Evolutionary conservation across 176 grass and related monocot genomes (phyloP), one percentile per base, ranked within the genome.

Genomic region (Ensete ventricosum): DNA sequence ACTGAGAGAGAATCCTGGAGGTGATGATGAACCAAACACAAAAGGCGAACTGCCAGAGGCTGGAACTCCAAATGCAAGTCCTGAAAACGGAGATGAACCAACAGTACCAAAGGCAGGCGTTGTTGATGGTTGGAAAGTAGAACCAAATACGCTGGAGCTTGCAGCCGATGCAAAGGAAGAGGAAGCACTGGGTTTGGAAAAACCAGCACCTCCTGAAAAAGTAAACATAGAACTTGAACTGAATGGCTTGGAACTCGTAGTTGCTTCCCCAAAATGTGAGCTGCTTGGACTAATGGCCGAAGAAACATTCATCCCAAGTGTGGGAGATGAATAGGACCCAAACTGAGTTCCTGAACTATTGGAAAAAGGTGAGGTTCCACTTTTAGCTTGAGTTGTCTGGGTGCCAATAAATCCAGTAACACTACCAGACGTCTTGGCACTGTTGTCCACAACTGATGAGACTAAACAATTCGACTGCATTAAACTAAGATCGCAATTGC

Each of bases 221-320:
- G 77, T 71, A 23, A 69, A 69, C 21, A 17, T 48, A 54, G 69
- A 80, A 48, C 50, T 73, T 3, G 57, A 73, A 54, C 21, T 29
- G 14, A 53, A 73, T 13, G 49, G 69, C n/a, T 72, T 62, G 4
- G 69, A n/a, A 64, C 20, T 65, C 20, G 67, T 62, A 74, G 76
- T 60, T 79, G 85, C 83, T 71, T 78, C 12, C 64, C 78, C 89
- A 84, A 89, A 86, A 67, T 59, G 60, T 64, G 87, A 85, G 64
- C 58, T 77, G 8, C 82, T 82, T 62, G 89, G 76, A 25, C 81
- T 81, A 76, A 84, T 73, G 12, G 84, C 73, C 77, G 77, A 77
- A 71, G 89, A 86, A 80, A 74, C 62, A 69, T 76, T 14, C 20
- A 70, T 72, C 43, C 83, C 79, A 62, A 86, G 84, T 59, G 83